phyloP scores from a whole-genome alignment of 148 eudicot species.

The Agrostemma githago region DNA sequence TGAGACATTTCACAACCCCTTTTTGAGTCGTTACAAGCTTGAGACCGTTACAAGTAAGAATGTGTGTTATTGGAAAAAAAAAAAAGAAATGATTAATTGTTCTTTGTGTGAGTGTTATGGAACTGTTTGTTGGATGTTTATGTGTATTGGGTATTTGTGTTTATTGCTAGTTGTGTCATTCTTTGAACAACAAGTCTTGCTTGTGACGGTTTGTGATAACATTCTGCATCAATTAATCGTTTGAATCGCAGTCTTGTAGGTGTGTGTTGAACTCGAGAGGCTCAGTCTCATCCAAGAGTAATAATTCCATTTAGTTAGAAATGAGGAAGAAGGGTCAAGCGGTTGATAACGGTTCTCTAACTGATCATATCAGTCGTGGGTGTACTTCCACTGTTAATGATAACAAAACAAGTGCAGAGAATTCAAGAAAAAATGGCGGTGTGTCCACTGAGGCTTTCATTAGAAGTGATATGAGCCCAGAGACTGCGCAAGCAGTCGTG shows the following conservation, averaged over 20 bases:
- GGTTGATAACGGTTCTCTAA: constrained; percentile 18
- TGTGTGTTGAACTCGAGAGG: not conserved
- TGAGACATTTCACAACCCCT: no score
- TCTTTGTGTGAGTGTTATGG: not conserved
- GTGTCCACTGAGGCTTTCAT: constrained; percentile 16
- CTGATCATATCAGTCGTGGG: constrained; percentile 8
- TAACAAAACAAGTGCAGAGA: constrained; percentile 14
- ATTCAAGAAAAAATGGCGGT: constrained; percentile 19
- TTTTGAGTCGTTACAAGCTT: no score
- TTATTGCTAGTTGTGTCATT: no score
- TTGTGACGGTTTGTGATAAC: not conserved
- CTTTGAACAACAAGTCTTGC: not conserved
- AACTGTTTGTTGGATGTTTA: constrained; percentile 1
- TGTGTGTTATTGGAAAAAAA: not conserved
- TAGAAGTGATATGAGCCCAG: constrained; percentile 36
- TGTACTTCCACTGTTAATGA: constrained; percentile 18
- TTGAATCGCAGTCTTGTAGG: not conserved
- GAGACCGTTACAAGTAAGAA: no score
- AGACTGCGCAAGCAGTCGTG: constrained; percentile 15
- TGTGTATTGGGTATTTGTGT: not conserved
- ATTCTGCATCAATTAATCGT: not conserved
- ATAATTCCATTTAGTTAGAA: not conserved
- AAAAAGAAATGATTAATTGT: not conserved
- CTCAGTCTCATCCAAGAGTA: not conserved
- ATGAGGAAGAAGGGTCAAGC: constrained; percentile 22